Conservation (phyloP, 768 basidiomycete species). For the Infundibulicybe gibba region DNA sequence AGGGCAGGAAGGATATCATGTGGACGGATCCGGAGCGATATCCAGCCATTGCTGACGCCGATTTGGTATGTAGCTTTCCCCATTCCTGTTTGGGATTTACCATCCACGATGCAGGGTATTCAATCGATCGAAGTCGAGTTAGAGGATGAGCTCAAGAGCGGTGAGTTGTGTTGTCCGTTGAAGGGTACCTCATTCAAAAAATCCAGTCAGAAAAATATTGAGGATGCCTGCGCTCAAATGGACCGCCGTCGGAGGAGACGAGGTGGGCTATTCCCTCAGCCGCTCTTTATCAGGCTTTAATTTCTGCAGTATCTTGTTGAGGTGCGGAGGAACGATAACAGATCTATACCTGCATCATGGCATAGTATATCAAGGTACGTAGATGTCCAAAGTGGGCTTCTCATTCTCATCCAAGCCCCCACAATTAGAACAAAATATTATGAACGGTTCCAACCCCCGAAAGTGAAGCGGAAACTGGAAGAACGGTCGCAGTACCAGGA, state of each 20-base stretch:
- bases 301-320: conserved; percentile 71
- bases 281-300: conserved; percentile 2
- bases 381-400: neutral
- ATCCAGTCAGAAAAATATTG: conserved; percentile 67
- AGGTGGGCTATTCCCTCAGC: conserved; percentile 39
- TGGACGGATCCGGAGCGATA: conserved; percentile 55
- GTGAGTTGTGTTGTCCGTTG: conserved; percentile 30
- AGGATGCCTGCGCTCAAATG: conserved; percentile 74
- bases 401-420: neutral
- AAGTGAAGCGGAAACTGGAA: conserved; percentile 53
- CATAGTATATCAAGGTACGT: conserved; percentile 59
- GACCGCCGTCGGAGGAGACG: conserved; percentile 61
- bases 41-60: conserved; percentile 52
- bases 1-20: conserved; percentile 65
- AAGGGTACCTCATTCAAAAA: neutral
- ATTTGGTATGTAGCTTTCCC: conserved; percentile 44
- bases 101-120: conserved; percentile 45
- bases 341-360: conserved; percentile 57
- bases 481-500: conserved; percentile 78
- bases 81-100: too few species aligned
- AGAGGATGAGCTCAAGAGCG: conserved; percentile 63
- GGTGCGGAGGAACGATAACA: conserved; percentile 54
- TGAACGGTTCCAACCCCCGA: conserved; percentile 76
- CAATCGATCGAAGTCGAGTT: conserved; percentile 68
- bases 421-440: conserved; percentile 62